Evolutionary conservation across 75 land plant genomes (phyloP), one percentile per base, ranked within the genome.

Genomic region (Larix kaempferi): DNA sequence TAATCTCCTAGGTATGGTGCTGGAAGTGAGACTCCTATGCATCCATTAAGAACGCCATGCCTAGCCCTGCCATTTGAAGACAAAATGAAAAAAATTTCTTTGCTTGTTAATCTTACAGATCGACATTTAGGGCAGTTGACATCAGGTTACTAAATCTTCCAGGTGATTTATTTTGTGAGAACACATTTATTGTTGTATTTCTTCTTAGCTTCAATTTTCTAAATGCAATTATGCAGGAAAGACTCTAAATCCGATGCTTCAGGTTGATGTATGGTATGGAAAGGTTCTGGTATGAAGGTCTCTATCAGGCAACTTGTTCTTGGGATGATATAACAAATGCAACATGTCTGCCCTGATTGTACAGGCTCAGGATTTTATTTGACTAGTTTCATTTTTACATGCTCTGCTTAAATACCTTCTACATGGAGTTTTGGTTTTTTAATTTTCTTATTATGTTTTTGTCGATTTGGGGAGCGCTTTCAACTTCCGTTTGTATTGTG

Each of bases 301-400:
- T 80, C 91, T 5, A 89, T 84, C 17, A 82, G 98, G 17, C 95
- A 91, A 75, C 82, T 94, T 67, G 98, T 93, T 27, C 93, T 89
- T 6, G 86, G 87, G 69, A 93, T 94, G 98, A 93, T 94, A 14
- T 95, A 93, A 56, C 98, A 94, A 83, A 93, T 94, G 93, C 98
- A 91, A 54, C 95, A 90, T 67, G 88, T 89, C 33, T 94, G 95
- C 63, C 80, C 79, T 66, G 90, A 90, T 62, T 94, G 98, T 79
- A 82, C 77, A 63, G 95, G 95, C 35, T 83, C 92, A 77, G 93
- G 94, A 90, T 17, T 39, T 49, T 49, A 11, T 10, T 11, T 49
- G 54, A 10, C 54, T 49, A 49, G 54, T 49, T 2, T 49, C 12
- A 6, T 19, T 19, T 59, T 4, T 1, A 6, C n/a, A 59, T 19